Percentiles rank a stretch among this genome's conserved stretches.
These are phyloP conservation scores for Circinella minor DNA, from an alignment of 371 early-diverging fungal genomes.

Conservation along the genomic window DNA sequence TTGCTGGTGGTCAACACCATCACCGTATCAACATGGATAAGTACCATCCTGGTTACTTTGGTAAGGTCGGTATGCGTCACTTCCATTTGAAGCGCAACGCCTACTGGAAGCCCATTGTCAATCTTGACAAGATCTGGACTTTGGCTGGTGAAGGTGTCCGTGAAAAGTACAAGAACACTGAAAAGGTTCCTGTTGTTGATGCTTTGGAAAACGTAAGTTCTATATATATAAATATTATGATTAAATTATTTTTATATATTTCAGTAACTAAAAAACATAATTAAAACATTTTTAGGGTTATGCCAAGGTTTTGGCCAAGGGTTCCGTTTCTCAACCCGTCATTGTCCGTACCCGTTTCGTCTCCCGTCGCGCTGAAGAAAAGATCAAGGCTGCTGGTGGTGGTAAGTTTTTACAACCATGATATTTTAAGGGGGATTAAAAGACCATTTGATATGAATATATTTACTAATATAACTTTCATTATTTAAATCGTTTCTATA, in stretches of 20 bases:
- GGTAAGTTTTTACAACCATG: constrained; percentile 29
- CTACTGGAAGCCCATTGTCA: constrained; percentile 88
- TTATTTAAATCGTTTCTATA: neutral
- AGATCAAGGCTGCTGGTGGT: constrained; percentile 99
- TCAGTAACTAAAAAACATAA: too few relatives aligned
- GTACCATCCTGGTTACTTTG: constrained; percentile 99
- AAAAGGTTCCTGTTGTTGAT: constrained; percentile 95
- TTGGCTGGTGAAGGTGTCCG: constrained; percentile 93
- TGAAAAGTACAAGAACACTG: constrained; percentile 86
- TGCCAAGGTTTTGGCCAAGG: constrained; percentile 98
- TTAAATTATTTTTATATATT: too few relatives aligned
- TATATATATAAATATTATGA: too few relatives aligned
- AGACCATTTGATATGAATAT: too few relatives aligned
- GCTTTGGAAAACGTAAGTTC: constrained; percentile 64
- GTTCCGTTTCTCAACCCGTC: constrained; percentile 93
- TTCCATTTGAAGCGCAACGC: constrained; percentile 97
- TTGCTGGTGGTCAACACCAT: constrained; percentile 99
- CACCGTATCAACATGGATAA: constrained; percentile 99
- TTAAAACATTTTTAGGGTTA: constrained; percentile 62
- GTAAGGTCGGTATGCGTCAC: constrained; percentile 99
- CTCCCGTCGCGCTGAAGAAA: constrained; percentile 95
- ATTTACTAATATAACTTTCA: neutral
- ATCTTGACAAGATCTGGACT: constrained; percentile 95
- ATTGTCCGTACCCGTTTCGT: constrained; percentile 98
- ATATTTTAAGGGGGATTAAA: too few relatives aligned